Conservation (phyloP, 73 alveolate genomes). For the Tetrahymena borealis region DNA sequence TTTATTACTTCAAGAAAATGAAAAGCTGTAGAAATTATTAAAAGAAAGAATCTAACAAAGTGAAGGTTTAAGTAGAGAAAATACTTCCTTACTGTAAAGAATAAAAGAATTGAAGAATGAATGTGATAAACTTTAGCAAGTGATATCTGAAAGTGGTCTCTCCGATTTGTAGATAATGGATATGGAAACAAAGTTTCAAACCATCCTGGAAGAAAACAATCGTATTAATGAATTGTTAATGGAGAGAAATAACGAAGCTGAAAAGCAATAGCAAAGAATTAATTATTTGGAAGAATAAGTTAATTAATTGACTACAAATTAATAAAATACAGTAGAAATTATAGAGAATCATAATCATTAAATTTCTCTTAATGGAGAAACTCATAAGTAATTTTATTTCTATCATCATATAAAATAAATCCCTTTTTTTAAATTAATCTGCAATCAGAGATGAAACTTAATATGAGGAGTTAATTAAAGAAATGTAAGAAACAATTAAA, state of each 20-base stretch:
- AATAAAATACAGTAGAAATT: neutral
- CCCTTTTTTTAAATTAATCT: neutral
- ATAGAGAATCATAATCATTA: too few relatives aligned
- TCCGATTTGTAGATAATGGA: neutral
- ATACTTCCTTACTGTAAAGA: neutral
- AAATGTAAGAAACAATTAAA: neutral
- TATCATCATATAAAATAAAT: too few relatives aligned
- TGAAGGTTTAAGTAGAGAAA: neutral
- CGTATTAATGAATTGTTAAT: neutral
- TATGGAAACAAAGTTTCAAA: neutral
- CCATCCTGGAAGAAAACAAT: neutral
- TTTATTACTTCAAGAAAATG: neutral
- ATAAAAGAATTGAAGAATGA: neutral
- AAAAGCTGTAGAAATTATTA: neutral
- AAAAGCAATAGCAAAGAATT: neutral
- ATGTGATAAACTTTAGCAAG: neutral
- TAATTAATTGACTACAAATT: neutral
- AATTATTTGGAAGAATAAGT: neutral
- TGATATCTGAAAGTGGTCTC: neutral
- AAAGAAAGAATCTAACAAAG: neutral
- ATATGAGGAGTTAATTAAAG: neutral
- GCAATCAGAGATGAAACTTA: neutral
- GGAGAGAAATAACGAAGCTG: neutral
- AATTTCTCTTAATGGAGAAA: too few relatives aligned
- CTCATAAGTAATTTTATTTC: too few relatives aligned